phyloP scores from a whole-genome alignment of 1,139 yeast genomes.

The Scheffersomyces lignicola region DNA sequence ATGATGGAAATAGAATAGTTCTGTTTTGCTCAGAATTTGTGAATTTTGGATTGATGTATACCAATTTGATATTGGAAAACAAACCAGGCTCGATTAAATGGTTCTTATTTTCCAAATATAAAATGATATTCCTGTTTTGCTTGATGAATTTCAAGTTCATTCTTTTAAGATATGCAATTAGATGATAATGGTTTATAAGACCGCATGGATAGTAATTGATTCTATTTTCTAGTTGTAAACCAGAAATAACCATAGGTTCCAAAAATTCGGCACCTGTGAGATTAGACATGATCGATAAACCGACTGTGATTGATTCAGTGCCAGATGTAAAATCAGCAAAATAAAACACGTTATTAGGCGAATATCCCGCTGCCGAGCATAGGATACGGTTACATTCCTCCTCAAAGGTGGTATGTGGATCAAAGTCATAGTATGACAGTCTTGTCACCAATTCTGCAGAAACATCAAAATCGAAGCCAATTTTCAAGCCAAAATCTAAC shows the following conservation, averaged over 20 bases:
- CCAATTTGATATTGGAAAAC: constrained; percentile 19
- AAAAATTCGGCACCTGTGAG: constrained; percentile 17
- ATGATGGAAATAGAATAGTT: constrained; percentile 18
- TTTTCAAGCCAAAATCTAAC: no score
- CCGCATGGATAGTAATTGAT: constrained; percentile 13
- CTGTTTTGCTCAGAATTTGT: constrained; percentile 15
- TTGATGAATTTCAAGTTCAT: constrained; percentile 12
- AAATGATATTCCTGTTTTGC: constrained; percentile 9
- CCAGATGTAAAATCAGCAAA: constrained; percentile 12
- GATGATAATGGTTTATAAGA: constrained; percentile 12
- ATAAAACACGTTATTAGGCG: constrained; percentile 10
- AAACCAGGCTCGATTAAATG: constrained; percentile 4
- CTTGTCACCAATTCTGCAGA: no score
- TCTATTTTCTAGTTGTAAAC: no score
- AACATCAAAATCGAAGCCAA: no score
- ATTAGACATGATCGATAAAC: constrained; percentile 14
- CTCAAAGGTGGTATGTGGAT: background rate
- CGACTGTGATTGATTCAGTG: constrained; percentile 6
- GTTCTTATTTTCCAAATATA: constrained; percentile 11
- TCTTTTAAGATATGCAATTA: constrained; percentile 10
- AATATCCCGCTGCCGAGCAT: constrained; percentile 2
- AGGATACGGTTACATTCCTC: background rate
- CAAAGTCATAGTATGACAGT: background rate
- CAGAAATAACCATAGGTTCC: constrained; percentile 16
- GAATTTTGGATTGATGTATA: constrained; percentile 15